These are phyloP conservation scores for Knoxia roxburghii DNA, from an alignment of 257 asterid species.

Conservation along the genomic window DNA sequence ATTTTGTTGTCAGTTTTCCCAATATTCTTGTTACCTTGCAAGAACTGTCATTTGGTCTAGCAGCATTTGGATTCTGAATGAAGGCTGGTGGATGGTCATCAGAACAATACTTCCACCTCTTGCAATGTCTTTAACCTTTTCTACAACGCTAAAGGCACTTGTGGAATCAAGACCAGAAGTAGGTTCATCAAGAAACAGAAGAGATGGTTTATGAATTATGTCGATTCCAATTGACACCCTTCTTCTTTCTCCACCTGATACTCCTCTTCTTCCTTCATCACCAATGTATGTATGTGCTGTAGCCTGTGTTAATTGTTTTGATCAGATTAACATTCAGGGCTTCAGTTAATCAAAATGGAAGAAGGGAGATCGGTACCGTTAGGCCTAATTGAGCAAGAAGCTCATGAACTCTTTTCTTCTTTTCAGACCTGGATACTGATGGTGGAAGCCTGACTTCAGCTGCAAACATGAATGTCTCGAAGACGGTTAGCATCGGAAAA, in stretches of 20 bases:
- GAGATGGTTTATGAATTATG: conserved; percentile 84
- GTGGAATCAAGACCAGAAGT: conserved; percentile 89
- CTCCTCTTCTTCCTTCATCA: conserved; percentile 73
- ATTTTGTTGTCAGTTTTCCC: neutral
- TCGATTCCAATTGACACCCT: conserved; percentile 85
- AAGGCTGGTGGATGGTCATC: conserved; percentile 88
- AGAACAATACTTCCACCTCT: conserved; percentile 70
- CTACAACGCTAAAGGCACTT: conserved; percentile 77
- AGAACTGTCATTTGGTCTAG: conserved; percentile 68
- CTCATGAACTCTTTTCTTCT: conserved; percentile 65
- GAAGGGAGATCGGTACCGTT: conserved; percentile 36
- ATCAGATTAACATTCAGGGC: neutral
- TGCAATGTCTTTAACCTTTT: conserved; percentile 81
- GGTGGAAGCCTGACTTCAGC: conserved; percentile 91
- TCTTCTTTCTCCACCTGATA: conserved; percentile 76
- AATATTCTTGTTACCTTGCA: conserved; percentile 45
- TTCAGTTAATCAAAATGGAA: neutral
- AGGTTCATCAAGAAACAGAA: conserved; percentile 79
- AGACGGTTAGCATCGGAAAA: conserved; percentile 79
- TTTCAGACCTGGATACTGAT: conserved; percentile 56
- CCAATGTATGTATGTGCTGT: conserved; percentile 74
- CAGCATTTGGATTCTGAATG: conserved; percentile 75
- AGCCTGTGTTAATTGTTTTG: conserved; percentile 32
- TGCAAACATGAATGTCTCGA: conserved; percentile 83
- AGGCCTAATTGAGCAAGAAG: conserved; percentile 72